Conservation (phyloP, 345 rosid species). For the Tarenaya hassleriana region DNA sequence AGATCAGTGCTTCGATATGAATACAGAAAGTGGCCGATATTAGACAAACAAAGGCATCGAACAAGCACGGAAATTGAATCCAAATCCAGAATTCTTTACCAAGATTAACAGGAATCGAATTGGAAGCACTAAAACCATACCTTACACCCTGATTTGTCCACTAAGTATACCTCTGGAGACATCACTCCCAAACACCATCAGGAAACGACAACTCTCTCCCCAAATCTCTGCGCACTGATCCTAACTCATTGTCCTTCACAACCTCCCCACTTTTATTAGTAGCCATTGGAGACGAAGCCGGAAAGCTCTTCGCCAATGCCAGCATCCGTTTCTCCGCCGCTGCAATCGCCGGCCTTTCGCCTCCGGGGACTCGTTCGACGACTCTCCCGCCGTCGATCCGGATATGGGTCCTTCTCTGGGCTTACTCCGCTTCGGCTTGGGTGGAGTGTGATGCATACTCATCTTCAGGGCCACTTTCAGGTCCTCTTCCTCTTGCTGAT, state of each 20-base stretch:
- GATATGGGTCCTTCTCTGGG: constrained; percentile 53
- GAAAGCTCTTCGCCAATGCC: constrained; percentile 29
- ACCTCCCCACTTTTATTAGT: too few species aligned
- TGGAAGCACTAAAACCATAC: constrained; percentile 30
- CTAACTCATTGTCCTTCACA: constrained; percentile 29
- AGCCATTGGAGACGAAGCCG: constrained; percentile 17
- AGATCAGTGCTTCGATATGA: not conserved
- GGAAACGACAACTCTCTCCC: constrained; percentile 37
- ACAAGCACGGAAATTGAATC: too few species aligned
- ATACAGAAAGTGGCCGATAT: too few species aligned
- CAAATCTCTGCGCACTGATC: constrained; percentile 14
- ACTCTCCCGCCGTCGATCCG: constrained; percentile 20
- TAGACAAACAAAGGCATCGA: too few species aligned
- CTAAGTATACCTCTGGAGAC: constrained; percentile 70
- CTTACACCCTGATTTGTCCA: constrained; percentile 98
- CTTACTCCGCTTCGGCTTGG: constrained; percentile 92
- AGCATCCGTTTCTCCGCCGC: constrained; percentile 90
- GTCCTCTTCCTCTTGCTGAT: constrained; percentile 86
- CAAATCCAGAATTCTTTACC: too few species aligned
- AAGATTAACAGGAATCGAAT: not conserved
- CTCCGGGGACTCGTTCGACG: constrained; percentile 42
- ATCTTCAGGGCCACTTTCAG: constrained; percentile 74
- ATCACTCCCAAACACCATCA: constrained; percentile 62
- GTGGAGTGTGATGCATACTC: constrained; percentile 87
- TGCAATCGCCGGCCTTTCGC: constrained; percentile 53